Percentiles rank a stretch among this genome's conserved stretches.
Evolutionary conservation across 441 rosid species (phyloP).

Genomic region (Euphorbia celastroides): DNA sequence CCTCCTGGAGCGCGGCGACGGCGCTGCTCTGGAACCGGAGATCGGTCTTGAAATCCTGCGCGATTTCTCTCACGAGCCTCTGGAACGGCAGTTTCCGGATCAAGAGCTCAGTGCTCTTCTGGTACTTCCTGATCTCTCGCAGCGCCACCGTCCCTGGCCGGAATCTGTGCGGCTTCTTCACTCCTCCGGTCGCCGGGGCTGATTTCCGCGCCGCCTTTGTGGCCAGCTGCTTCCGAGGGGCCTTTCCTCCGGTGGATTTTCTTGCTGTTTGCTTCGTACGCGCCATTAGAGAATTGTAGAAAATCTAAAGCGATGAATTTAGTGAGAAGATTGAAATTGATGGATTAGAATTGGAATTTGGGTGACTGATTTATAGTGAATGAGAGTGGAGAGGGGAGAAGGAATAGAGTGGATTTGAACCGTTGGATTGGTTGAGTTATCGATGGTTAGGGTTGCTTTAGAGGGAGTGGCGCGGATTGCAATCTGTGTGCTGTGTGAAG

Average conservation of each 20-base stretch:
- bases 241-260: slow-evolving; percentile 54
- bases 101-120: slow-evolving; percentile 52
- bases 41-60: slow-evolving; percentile 57
- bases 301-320: no score
- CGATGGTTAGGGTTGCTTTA: neutral
- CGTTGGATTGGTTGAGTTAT: neutral
- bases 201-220: slow-evolving; percentile 52
- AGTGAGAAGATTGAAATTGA: no score
- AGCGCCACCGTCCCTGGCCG: slow-evolving; percentile 58
- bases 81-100: slow-evolving; percentile 53
- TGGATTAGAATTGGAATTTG: neutral
- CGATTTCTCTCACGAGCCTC: slow-evolving; percentile 54
- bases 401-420: neutral
- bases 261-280: slow-evolving; percentile 60
- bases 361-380: neutral
- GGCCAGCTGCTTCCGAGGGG: slow-evolving; percentile 51
- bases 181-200: slow-evolving; percentile 56
- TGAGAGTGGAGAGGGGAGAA: neutral
- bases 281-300: slow-evolving; percentile 28
- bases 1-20: slow-evolving; percentile 47
- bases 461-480: neutral
- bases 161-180: slow-evolving; percentile 54
- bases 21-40: slow-evolving; percentile 53
- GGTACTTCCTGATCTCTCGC: slow-evolving; percentile 52
- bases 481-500: slow-evolving; percentile 9